phyloP scores from a whole-genome alignment of 306 rosid species.

The Phaseolus lunatus region DNA sequence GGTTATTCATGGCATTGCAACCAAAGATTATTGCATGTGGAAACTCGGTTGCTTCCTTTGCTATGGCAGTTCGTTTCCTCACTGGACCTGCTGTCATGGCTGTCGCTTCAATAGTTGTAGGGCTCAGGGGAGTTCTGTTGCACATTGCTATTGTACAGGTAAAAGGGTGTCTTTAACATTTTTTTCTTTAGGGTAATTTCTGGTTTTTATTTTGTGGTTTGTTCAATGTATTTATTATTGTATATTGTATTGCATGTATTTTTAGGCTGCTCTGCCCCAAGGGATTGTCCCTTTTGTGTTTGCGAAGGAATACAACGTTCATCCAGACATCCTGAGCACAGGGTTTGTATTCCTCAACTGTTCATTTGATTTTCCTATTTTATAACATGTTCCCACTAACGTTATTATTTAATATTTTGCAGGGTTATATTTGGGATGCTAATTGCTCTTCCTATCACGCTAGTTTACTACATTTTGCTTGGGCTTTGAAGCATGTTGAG shows the following conservation, averaged over 20 bases:
- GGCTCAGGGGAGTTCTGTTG: conserved; percentile 73
- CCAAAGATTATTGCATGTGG: conserved; percentile 86
- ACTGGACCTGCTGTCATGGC: conserved; percentile 86
- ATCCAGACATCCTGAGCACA: conserved; percentile 88
- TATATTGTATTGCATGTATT: not conserved
- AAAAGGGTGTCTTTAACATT: not conserved
- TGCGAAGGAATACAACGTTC: conserved; percentile 91
- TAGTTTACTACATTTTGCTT: conserved; percentile 80
- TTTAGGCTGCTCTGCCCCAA: conserved; percentile 89
- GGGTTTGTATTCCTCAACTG: conserved; percentile 57
- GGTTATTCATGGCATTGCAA: conserved; percentile 91
- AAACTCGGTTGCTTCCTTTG: conserved; percentile 70
- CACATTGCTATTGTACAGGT: conserved; percentile 94
- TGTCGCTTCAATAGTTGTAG: conserved; percentile 71
- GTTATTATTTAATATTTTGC: conserved; percentile 43
- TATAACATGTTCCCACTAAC: too few species aligned
- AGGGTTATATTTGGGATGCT: conserved; percentile 91
- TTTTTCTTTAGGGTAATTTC: not conserved
- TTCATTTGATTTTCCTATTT: not conserved
- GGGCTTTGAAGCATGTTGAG: conserved; percentile 64
- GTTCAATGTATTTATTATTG: not conserved
- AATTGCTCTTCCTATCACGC: conserved; percentile 79
- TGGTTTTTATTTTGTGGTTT: not conserved
- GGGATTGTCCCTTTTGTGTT: conserved; percentile 93
- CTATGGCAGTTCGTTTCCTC: conserved; percentile 86